phyloP scores from a whole-genome alignment of 805 yeast species.

The Candida xiaguanensis region DNA sequence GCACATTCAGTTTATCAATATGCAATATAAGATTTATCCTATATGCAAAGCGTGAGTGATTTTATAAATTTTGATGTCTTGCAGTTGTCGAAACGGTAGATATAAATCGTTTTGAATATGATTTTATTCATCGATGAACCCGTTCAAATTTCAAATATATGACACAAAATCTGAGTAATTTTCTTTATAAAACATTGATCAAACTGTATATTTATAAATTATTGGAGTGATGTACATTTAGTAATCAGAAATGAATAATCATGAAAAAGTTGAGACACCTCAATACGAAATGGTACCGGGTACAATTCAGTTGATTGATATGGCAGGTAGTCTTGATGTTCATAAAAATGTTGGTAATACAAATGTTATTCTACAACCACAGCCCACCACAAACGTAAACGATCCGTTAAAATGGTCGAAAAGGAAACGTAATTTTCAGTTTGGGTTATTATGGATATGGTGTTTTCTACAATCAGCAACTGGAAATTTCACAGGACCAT shows the following conservation, averaged over 20 bases:
- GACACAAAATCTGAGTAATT: too few species aligned
- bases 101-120: too few species aligned
- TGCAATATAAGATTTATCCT: too few species aligned
- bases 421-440: constrained; percentile 27
- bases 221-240: too few species aligned
- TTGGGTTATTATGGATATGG: constrained; percentile 26
- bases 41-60: too few species aligned
- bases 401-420: constrained; percentile 36
- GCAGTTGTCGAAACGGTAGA: too few species aligned
- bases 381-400: constrained; percentile 29
- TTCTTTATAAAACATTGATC: too few species aligned
- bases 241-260: not conserved
- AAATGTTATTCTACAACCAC: constrained; percentile 30
- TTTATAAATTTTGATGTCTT: too few species aligned
- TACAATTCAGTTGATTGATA: constrained; percentile 30
- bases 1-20: too few species aligned
- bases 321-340: constrained; percentile 19
- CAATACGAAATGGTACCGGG: constrained; percentile 24
- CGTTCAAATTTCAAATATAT: too few species aligned
- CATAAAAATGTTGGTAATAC: constrained; percentile 13
- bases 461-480: constrained; percentile 20
- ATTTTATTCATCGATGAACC: too few species aligned
- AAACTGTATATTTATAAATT: too few species aligned
- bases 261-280: not conserved
- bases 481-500: constrained; percentile 26